Base-by-base conservation (phyloP, 164 flowering plant genomes). In the Tinospora cordifolia region DNA sequence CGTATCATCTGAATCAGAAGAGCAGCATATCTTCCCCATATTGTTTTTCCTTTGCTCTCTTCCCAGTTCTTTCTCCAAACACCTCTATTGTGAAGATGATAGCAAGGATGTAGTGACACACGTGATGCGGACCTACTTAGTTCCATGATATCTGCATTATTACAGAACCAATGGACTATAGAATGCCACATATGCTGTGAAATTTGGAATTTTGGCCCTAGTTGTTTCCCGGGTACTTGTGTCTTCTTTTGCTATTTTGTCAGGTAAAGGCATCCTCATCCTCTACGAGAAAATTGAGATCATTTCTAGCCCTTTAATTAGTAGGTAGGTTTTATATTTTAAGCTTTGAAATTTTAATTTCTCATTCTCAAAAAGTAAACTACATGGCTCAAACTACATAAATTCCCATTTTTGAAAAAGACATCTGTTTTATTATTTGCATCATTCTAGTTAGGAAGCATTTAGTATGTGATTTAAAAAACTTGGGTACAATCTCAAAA, bases 1-100 rank as follows among this genome's bases (percentile, higher is more conserved):
- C n/a, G 4, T 13, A 22, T 67, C 72, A 4, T 75, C 78, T 8
- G 51, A 68, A 2, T 74, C 79, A 8, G 64, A 30, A 63, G 69
- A 58, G 78, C 81, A 79, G 66, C 78, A 81, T 2, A 65, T 4
- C 49, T 36, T 64, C 63, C 78, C 81, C 80, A 77, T 30, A 30
- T 30, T n/a, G n/a, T 1, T 81, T 38, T 75, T 51, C 30, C 64
- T 44, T 44, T 44, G 14, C 47, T 54, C 60, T 54, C 60, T 54
- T 6, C 24, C n/a, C 21, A 30, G 9, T 54, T 51, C 59, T 51
- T 51, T 25, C 25, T 54, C 60, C 21, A 17, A 51, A 54, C 60
- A 54, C 8, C 60, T 54, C 24, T 54, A 17, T 25, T 54, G 21
- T 54, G 36, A 30, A 30, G 36, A 30, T 30, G 36, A 30, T 30